phyloP scores from a whole-genome alignment of 2,329 filamentous ascomycete species.

The Fusarium sp. region DNA sequence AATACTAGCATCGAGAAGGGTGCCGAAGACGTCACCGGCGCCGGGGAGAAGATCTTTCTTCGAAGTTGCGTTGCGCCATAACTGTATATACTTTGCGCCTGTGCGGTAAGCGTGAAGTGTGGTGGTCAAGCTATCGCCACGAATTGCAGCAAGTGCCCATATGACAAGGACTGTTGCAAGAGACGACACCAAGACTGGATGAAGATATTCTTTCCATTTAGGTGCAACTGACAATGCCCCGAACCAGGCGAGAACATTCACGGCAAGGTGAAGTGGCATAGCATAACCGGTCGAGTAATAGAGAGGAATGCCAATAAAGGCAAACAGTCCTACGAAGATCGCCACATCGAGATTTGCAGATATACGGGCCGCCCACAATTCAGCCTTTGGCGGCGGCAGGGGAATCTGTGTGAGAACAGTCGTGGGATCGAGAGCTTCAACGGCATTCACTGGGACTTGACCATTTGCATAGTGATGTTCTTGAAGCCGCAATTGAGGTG shows the following conservation, averaged over 20 bases:
- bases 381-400: conserved; percentile 56
- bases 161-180: conserved; percentile 62
- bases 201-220: conserved; percentile 62
- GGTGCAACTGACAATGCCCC: conserved; percentile 60
- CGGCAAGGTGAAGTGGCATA: conserved; percentile 57
- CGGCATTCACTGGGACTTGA: conserved; percentile 21
- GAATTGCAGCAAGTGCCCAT: conserved; percentile 62
- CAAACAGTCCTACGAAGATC: conserved; percentile 57
- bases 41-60: conserved; percentile 53
- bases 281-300: conserved; percentile 65
- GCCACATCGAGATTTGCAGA: conserved; percentile 57
- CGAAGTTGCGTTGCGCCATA: conserved; percentile 56
- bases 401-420: conserved; percentile 52
- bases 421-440: conserved; percentile 34
- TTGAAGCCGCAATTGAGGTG: conserved; percentile 44
- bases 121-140: conserved; percentile 52
- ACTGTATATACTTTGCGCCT: conserved; percentile 61
- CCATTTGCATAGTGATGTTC: conserved; percentile 42
- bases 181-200: conserved; percentile 68
- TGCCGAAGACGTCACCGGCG: conserved; percentile 66
- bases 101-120: conserved; percentile 62
- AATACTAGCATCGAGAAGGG: conserved; percentile 66
- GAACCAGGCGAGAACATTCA: conserved; percentile 65
- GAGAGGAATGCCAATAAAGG: conserved; percentile 64
- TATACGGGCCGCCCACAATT: conserved; percentile 61